A percentile compares a stretch with the other conserved stretches of the same genome.
Evolutionary conservation across 2,329 filamentous ascomycete species (phyloP).

Genomic region (Trichoderma sp.): DNA sequence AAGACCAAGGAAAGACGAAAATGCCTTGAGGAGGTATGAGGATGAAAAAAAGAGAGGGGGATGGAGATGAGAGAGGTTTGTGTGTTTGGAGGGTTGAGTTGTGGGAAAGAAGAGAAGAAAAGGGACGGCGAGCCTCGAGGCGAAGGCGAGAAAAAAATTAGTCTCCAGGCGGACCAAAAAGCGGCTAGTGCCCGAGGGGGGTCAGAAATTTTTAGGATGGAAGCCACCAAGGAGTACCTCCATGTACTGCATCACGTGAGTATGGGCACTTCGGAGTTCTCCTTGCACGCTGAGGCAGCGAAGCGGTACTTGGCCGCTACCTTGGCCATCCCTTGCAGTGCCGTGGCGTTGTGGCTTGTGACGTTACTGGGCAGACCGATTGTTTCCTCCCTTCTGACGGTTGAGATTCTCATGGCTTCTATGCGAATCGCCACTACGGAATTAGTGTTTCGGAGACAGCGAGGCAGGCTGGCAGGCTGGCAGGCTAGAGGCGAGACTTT

Average conservation of each 20-base stretch:
- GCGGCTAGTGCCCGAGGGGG: constrained; percentile 31
- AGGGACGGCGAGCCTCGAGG: constrained; percentile 23
- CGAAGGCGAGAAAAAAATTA: constrained; percentile 23
- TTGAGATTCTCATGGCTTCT: constrained; percentile 9
- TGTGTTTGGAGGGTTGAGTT: constrained; percentile 30
- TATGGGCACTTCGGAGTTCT: not conserved
- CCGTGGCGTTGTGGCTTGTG: constrained; percentile 19
- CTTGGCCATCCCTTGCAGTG: not conserved
- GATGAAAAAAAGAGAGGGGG: constrained; percentile 29
- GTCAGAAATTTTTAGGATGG: constrained; percentile 22
- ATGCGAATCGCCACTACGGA: constrained; percentile 9
- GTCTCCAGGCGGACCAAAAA: constrained; percentile 25
- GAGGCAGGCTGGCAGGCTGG: constrained; percentile 2
- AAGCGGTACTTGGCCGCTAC: not conserved
- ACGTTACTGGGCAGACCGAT: constrained; percentile 15
- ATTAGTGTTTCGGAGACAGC: constrained; percentile 9
- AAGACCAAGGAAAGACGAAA: constrained; percentile 42
- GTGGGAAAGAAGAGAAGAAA: constrained; percentile 30
- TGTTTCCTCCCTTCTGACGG: constrained; percentile 7
- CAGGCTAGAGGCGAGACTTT: not conserved
- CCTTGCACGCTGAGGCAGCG: not conserved
- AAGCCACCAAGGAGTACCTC: constrained; percentile 8
- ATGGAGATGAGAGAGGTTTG: constrained; percentile 31
- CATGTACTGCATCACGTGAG: constrained; percentile 2
- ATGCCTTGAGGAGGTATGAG: constrained; percentile 32